A percentile compares a stretch with the other conserved stretches of the same genome.
phyloP scores from a whole-genome alignment of 352 stramenopile species.

The Globisporangium yorkense region DNA sequence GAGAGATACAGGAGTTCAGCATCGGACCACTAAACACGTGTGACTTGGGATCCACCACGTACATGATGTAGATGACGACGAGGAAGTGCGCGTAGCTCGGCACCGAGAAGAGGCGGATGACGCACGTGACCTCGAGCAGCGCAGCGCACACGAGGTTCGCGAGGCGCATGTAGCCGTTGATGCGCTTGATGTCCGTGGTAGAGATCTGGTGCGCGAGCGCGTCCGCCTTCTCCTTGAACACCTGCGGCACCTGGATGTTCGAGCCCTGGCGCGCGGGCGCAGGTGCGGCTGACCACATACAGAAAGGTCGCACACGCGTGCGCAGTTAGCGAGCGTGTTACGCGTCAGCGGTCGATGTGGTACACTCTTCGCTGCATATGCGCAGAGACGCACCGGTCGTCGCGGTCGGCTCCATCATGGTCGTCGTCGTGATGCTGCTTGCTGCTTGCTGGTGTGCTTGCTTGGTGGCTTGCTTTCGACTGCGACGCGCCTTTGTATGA shows the following conservation, averaged over 20 bases:
- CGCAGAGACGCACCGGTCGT: slow-evolving; percentile 5
- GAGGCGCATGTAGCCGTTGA: slow-evolving; percentile 84
- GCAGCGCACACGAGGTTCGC: slow-evolving; percentile 63
- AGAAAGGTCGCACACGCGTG: not conserved
- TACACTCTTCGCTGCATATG: not conserved
- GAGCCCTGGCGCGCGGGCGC: slow-evolving; percentile 27
- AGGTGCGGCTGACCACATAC: slow-evolving; percentile 4
- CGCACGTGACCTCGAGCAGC: slow-evolving; percentile 64
- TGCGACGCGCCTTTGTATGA: not conserved
- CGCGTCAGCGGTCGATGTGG: too few relatives aligned
- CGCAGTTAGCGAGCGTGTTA: not conserved
- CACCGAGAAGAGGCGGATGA: slow-evolving; percentile 73
- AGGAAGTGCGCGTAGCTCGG: slow-evolving; percentile 81
- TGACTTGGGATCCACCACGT: slow-evolving; percentile 3
- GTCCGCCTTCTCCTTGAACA: slow-evolving; percentile 64
- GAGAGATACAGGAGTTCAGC: too few relatives aligned
- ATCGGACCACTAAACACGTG: too few relatives aligned
- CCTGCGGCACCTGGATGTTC: slow-evolving; percentile 54
- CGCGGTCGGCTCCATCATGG: slow-evolving; percentile 19
- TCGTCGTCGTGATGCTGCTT: not conserved
- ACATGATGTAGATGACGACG: slow-evolving; percentile 84
- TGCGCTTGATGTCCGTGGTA: slow-evolving; percentile 72
- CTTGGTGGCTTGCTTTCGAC: not conserved
- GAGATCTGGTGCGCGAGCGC: slow-evolving; percentile 67
- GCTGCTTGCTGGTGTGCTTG: not conserved